phyloP scores from a whole-genome alignment of 2,329 filamentous ascomycete genomes.

The Monilinia fructicola region DNA sequence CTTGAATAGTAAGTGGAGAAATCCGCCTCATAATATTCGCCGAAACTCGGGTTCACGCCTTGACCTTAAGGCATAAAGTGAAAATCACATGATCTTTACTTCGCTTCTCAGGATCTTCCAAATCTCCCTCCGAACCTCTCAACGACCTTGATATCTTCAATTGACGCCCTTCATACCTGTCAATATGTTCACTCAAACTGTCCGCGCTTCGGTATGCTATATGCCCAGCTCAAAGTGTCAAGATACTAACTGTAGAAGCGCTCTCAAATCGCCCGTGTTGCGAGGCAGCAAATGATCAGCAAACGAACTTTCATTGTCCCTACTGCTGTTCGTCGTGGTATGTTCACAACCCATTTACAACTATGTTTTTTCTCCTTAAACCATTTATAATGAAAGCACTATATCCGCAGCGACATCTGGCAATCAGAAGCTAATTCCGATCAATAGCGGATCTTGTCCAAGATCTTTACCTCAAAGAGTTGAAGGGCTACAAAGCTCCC shows the following conservation, averaged over 20 bases:
- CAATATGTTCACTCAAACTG: conserved; percentile 42
- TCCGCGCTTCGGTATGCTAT: conserved; percentile 41
- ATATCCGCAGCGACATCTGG: not conserved
- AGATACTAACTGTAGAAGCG: conserved; percentile 38
- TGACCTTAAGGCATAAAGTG: not conserved
- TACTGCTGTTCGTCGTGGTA: conserved; percentile 42
- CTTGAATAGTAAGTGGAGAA: not conserved
- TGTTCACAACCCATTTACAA: conserved; percentile 25
- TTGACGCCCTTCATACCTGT: conserved; percentile 23
- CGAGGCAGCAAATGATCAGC: conserved; percentile 38
- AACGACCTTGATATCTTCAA: conserved; percentile 22
- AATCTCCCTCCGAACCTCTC: conserved; percentile 24
- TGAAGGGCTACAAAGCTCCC: conserved; percentile 90
- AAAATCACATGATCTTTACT: conserved; percentile 19
- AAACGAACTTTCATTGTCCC: conserved; percentile 41
- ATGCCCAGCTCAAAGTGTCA: conserved; percentile 27
- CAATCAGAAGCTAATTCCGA: conserved; percentile 29
- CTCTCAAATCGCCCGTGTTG: conserved; percentile 41
- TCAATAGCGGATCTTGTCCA: conserved; percentile 88
- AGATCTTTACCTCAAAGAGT: conserved; percentile 94
- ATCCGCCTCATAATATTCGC: conserved; percentile 1
- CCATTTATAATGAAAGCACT: not conserved
- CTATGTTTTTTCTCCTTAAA: not conserved
- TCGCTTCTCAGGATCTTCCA: conserved; percentile 28
- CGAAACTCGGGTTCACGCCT: conserved; percentile 14